These are phyloP conservation scores for Ascochyta fabae DNA, from an alignment of 2,329 filamentous ascomycete species.

Conservation along the genomic window DNA sequence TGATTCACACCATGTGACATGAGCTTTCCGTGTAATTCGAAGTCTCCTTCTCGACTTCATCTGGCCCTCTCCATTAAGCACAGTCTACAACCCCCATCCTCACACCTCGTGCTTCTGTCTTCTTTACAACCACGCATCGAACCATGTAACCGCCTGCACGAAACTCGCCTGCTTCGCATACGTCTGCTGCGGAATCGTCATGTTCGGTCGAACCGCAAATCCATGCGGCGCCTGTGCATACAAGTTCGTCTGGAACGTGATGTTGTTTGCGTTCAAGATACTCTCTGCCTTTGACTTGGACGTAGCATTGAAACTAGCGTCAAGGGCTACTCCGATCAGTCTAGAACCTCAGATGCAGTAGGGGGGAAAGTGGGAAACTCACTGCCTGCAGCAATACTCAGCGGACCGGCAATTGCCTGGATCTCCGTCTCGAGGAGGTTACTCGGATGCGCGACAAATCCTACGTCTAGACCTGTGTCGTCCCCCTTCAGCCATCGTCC, in stretches of 20 bases:
- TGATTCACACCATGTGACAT: too few relatives aligned
- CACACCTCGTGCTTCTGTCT: too few relatives aligned
- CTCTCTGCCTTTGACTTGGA: slow-evolving; percentile 28
- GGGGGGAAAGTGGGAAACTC: slow-evolving; percentile 28
- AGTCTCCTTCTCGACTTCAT: too few relatives aligned
- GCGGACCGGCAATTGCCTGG: slow-evolving; percentile 65
- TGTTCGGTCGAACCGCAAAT: slow-evolving; percentile 43
- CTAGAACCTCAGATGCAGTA: background rate
- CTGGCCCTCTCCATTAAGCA: too few relatives aligned
- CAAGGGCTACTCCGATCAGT: slow-evolving; percentile 26
- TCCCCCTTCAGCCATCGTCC: slow-evolving; percentile 62
- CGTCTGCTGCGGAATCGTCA: slow-evolving; percentile 37
- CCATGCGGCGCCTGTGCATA: slow-evolving; percentile 45
- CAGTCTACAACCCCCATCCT: too few relatives aligned
- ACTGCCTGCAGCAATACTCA: slow-evolving; percentile 69
- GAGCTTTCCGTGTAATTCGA: too few relatives aligned
- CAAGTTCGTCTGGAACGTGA: slow-evolving; percentile 42
- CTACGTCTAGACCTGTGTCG: slow-evolving; percentile 63
- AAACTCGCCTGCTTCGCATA: slow-evolving; percentile 48
- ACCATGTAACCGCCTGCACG: slow-evolving; percentile 48
- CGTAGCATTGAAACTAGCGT: slow-evolving; percentile 28
- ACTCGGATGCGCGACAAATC: slow-evolving; percentile 74
- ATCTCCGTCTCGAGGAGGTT: slow-evolving; percentile 72
- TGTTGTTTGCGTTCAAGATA: slow-evolving; percentile 36
- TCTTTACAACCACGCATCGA: slow-evolving; percentile 41